These are phyloP conservation scores for Magnusiomyces clavatus DNA, from an alignment of 1,139 yeast genomes.

Conservation along the genomic window DNA sequence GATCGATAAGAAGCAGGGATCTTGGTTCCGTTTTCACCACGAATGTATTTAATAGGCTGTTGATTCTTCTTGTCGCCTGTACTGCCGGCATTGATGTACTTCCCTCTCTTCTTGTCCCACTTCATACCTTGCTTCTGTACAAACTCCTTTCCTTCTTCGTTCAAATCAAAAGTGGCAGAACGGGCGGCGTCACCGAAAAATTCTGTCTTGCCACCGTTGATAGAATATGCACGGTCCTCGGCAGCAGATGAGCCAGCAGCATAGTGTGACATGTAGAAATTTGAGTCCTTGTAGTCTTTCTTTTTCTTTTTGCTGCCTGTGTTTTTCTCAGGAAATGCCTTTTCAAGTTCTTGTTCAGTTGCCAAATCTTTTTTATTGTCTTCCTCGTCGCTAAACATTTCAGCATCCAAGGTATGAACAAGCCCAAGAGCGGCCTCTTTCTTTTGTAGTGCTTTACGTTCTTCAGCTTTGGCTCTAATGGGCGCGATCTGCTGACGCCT, in stretches of 20 bases:
- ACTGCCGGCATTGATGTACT: conserved; percentile 74
- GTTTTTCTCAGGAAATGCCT: not conserved
- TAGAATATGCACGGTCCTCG: conserved; percentile 72
- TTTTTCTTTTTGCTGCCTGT: not conserved
- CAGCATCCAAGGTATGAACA: conserved; percentile 65
- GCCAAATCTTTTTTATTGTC: conserved; percentile 42
- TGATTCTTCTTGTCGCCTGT: conserved; percentile 38
- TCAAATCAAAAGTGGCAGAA: conserved; percentile 77
- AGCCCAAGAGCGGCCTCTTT: conserved; percentile 73
- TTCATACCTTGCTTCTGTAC: conserved; percentile 64
- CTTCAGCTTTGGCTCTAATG: conserved; percentile 68
- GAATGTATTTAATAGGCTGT: conserved; percentile 53
- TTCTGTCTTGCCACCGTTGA: conserved; percentile 39
- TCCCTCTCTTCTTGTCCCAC: conserved; percentile 95
- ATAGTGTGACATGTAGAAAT: conserved; percentile 79
- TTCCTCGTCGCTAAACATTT: conserved; percentile 46
- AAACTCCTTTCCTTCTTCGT: conserved; percentile 51
- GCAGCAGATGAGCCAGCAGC: conserved; percentile 66
- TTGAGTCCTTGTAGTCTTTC: conserved; percentile 61
- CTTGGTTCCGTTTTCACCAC: conserved; percentile 90
- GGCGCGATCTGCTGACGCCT: conserved; percentile 87
- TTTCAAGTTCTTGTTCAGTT: conserved; percentile 9
- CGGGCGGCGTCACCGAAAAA: conserved; percentile 75
- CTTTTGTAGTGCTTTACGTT: conserved; percentile 53
- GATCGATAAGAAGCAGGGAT: conserved; percentile 89